phyloP scores from a whole-genome alignment of 163 green algal species.

The Scenedesmus sp. region DNA sequence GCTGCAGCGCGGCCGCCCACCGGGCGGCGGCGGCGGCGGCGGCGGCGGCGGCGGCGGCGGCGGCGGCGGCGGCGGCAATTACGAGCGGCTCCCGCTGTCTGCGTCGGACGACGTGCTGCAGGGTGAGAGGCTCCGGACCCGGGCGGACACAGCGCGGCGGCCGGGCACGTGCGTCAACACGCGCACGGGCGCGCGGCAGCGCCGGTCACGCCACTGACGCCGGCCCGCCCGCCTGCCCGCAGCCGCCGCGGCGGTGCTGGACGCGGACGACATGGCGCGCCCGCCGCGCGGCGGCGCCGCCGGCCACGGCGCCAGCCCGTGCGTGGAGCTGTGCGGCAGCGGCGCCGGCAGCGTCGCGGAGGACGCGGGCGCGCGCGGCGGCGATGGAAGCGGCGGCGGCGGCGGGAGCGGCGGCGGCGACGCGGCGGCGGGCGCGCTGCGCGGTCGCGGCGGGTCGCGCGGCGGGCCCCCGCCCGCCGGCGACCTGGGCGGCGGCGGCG shows the following conservation, averaged over 20 bases:
- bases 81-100: background rate
- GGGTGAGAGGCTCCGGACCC: background rate
- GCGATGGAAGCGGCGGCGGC: conserved; percentile 1
- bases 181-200: too few relatives aligned
- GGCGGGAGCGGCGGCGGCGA: background rate
- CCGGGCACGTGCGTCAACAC: too few relatives aligned
- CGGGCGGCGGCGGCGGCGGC: background rate
- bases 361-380: background rate
- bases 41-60: background rate
- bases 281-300: too few relatives aligned
- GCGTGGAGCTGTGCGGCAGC: conserved; percentile 25
- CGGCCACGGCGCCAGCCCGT: background rate
- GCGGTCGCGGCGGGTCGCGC: too few relatives aligned
- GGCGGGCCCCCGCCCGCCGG: too few relatives aligned
- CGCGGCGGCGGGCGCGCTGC: too few relatives aligned
- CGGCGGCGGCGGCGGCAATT: background rate
- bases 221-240: background rate
- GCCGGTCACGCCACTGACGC: too few relatives aligned
- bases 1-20: conserved; percentile 34
- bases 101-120: background rate
- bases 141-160: background rate
- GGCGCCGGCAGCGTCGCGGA: conserved; percentile 15
- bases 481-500: too few relatives aligned
- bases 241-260: conserved; percentile 4
- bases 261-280: too few relatives aligned